Conservation (phyloP, 108 stramenopile genomes). For the Schizochytrium sp. region DNA sequence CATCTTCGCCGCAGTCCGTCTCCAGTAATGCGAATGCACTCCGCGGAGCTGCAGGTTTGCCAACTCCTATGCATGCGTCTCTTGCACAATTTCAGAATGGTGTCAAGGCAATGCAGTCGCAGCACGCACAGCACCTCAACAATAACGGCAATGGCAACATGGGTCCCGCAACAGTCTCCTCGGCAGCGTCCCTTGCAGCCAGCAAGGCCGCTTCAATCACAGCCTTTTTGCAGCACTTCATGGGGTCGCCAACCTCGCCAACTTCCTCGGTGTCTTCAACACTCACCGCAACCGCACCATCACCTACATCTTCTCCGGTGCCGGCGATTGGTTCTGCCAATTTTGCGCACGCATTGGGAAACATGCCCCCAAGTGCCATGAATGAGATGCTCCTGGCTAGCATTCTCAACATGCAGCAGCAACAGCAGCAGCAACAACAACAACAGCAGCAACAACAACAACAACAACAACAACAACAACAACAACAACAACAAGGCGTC, state of each 20-base stretch:
- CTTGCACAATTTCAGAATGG: too few relatives aligned
- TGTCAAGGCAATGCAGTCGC: too few relatives aligned
- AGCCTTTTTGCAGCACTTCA: not conserved
- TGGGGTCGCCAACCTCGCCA: not conserved
- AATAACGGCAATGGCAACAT: not conserved
- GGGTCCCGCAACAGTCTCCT: not conserved
- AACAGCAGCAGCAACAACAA: slow-evolving; percentile 41
- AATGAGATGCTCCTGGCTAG: not conserved
- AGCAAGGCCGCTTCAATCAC: not conserved
- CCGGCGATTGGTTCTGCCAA: not conserved
- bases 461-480: slow-evolving; percentile 48
- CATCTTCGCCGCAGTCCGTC: too few relatives aligned
- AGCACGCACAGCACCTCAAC: not conserved
- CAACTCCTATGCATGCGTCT: too few relatives aligned
- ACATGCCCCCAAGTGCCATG: not conserved
- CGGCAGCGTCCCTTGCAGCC: not conserved
- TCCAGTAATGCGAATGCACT: too few relatives aligned
- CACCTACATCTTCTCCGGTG: slow-evolving; percentile 21
- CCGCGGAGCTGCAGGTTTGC: too few relatives aligned
- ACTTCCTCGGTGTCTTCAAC: not conserved
- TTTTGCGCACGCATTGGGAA: not conserved
- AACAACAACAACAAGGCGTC: slow-evolving; percentile 18
- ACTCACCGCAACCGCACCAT: not conserved
- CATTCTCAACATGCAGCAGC: slow-evolving; percentile 1
- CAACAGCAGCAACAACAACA: slow-evolving; percentile 24